Evolutionary conservation across 306 rosid genomes (phyloP).

Genomic region (Malus sieversii): DNA sequence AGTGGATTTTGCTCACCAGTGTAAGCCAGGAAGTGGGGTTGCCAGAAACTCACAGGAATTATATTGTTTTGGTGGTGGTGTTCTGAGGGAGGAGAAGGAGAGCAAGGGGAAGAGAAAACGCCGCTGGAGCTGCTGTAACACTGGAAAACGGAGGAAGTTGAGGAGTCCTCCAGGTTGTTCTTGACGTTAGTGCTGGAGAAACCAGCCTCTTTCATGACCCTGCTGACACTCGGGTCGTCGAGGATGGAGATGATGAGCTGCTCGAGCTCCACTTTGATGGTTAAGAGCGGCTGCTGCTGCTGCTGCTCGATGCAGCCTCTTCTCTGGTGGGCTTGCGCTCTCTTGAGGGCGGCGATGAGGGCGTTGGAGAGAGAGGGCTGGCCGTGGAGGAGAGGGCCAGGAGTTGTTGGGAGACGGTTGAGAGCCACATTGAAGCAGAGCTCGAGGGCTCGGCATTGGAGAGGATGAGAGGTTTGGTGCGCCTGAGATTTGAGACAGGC

Average conservation of each 20-base stretch:
- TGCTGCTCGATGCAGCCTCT: constrained; percentile 91
- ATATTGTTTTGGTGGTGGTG: constrained; percentile 14
- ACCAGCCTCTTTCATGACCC: constrained; percentile 98
- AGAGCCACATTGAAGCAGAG: constrained; percentile 98
- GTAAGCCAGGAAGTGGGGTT: constrained; percentile 35
- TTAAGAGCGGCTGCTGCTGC: constrained; percentile 68
- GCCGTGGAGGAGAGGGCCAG: constrained; percentile 48
- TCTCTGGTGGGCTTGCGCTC: constrained; percentile 96
- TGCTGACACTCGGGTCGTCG: constrained; percentile 91
- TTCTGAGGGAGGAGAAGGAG: constrained; percentile 47
- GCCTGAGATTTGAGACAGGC: constrained; percentile 80
- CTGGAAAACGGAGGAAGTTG: constrained; percentile 47
- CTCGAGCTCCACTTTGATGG: constrained; percentile 70
- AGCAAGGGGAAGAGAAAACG: constrained; percentile 76
- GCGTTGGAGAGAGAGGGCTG: constrained; percentile 91
- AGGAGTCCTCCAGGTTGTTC: constrained; percentile 50
- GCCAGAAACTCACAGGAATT: constrained; percentile 37
- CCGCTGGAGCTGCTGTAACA: constrained; percentile 55
- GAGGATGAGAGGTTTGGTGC: constrained; percentile 50
- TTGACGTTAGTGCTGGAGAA: constrained; percentile 76
- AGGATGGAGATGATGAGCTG: constrained; percentile 83
- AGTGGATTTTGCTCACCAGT: constrained; percentile 46
- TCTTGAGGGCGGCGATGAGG: constrained; percentile 80
- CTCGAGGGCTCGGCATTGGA: constrained; percentile 91
- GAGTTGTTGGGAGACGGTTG: constrained; percentile 71